Base-by-base conservation (phyloP, 768 basidiomycete species). In the Rhizopogon rudus region DNA sequence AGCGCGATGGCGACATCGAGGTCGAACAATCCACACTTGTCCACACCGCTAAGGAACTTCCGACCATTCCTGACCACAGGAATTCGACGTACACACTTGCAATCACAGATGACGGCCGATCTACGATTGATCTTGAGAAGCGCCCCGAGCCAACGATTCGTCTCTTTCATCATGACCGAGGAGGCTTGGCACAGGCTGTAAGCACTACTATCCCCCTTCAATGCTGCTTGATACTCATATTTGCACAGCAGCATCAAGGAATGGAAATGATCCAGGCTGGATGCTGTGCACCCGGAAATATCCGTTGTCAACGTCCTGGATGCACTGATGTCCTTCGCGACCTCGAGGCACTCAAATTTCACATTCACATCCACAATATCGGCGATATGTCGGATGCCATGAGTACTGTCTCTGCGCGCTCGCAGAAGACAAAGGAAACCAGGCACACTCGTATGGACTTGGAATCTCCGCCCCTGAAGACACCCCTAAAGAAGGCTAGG, bases 311-410 rank as follows among this genome's bases (percentile, higher is more conserved):
- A 25, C 75, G 79, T 39, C 63, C 70, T 35, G 78, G 73, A 31
- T 83, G 82, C 62, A 59, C 60, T 13, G 74, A 81, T 65, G 68
- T 72, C 7, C 61, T 83, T 20, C 64, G 67, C 5, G 68, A 71
- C 50, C 70, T 75, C 52, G 73, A 73, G 58, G 75, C 77, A 17
- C 71, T 83, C 48, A 75, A 75, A 60, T 79, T 72, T 61, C 82
- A 82, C 60, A 65, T 82, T 20, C 80, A 83, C 59, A 79, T 83
- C 46, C 82, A 83, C 63, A 77, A 81, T 58, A 75, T 83, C 33
- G 70, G 74, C 33, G 77, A 80, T 52, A 28, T 10, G 6, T n/a
- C 51, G 8, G 53, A 58, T 33, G 33, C 16, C 39, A 31, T 6
- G 12, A 37, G 40, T 17, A 2, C 25, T 9, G 25, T 22, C 40